A percentile compares a stretch with the other conserved stretches of the same genome.
These are phyloP conservation scores for Bertia moriformis DNA, from an alignment of 2,329 filamentous ascomycete species.

Conservation along the genomic window DNA sequence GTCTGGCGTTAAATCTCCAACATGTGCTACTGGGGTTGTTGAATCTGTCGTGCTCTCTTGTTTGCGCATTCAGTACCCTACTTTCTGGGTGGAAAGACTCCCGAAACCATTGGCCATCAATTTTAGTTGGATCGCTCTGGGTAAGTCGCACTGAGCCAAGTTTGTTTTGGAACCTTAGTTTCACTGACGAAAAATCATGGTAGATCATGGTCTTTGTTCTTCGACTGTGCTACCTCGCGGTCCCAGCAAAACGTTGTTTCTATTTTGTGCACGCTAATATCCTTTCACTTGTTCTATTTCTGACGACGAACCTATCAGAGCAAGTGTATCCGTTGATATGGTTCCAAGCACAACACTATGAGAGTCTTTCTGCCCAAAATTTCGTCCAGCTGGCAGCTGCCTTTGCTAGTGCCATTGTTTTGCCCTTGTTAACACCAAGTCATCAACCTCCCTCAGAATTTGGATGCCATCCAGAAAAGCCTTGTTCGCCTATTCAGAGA, in stretches of 20 bases:
- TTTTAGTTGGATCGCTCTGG: neutral
- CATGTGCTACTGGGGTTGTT: neutral
- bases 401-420: neutral
- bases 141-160: neutral
- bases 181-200: too few species aligned
- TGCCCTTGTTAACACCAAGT: too few species aligned
- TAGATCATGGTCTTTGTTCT: neutral
- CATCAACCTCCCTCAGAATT: neutral
- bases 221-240: neutral
- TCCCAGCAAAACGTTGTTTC: neutral
- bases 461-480: conserved; percentile 2
- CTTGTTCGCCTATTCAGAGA: conserved; percentile 4
- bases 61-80: neutral
- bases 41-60: neutral
- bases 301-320: neutral
- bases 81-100: neutral
- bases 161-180: neutral
- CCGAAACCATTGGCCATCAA: neutral
- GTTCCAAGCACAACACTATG: neutral
- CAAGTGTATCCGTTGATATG: neutral
- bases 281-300: neutral
- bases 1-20: neutral
- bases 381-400: neutral
- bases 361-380: neutral
- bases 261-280: neutral